These are phyloP conservation scores for Conticribra weissflogii DNA, from an alignment of 108 stramenopile species.

Conservation along the genomic window DNA sequence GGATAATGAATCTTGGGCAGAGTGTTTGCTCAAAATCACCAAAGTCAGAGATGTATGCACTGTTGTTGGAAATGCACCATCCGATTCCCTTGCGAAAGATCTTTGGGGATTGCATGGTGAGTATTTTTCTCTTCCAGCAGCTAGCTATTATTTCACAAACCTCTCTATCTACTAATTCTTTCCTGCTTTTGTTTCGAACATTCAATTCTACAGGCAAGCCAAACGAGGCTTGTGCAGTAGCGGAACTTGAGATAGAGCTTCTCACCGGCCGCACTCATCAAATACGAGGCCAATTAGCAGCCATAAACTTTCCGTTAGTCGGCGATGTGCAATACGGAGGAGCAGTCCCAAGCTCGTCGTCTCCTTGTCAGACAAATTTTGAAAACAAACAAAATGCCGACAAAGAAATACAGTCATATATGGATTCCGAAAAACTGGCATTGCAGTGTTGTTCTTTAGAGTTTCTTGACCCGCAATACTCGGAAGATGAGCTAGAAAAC, in stretches of 20 bases:
- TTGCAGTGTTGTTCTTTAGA: conserved; percentile 73
- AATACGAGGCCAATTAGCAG: conserved; percentile 84
- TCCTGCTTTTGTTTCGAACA: neutral
- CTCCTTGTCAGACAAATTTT: neutral
- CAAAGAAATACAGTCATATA: conserved; percentile 11
- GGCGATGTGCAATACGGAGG: conserved; percentile 86
- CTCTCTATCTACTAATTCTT: no score
- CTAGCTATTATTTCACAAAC: neutral
- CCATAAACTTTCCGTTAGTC: conserved; percentile 78
- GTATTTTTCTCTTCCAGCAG: neutral
- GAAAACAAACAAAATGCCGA: neutral
- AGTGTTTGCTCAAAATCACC: conserved; percentile 72
- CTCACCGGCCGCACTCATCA: conserved; percentile 90
- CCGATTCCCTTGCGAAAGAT: conserved; percentile 25
- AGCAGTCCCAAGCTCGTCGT: conserved; percentile 45
- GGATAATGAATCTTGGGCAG: conserved; percentile 62
- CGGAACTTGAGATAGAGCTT: conserved; percentile 73
- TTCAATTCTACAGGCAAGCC: conserved; percentile 45
- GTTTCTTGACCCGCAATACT: conserved; percentile 42
- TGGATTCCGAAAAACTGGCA: conserved; percentile 62
- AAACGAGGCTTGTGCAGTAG: conserved; percentile 55
- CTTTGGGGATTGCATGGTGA: conserved; percentile 37
- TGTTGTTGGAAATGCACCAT: conserved; percentile 43
- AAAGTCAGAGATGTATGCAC: conserved; percentile 52
- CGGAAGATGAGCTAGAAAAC: neutral